A percentile compares a stretch with the other conserved stretches of the same genome.
phyloP scores from a whole-genome alignment of 2,329 filamentous ascomycete genomes.

The Scedosporium minutisporum region DNA sequence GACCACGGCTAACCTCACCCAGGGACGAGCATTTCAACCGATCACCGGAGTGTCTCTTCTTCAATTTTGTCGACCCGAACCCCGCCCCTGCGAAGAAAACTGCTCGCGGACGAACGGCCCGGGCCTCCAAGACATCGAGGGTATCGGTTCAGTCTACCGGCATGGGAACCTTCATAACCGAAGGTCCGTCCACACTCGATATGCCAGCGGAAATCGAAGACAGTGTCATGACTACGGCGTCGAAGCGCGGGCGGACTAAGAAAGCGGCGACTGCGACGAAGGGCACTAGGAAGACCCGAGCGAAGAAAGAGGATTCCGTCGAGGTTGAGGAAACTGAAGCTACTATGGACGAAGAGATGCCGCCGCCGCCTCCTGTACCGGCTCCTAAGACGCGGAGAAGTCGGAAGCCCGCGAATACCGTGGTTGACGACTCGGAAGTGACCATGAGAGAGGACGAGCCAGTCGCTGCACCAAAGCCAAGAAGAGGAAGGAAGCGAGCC shows the following conservation, averaged over 20 bases:
- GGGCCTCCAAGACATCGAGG: slow-evolving; percentile 61
- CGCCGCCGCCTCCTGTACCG: neutral
- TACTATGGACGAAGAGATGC: slow-evolving; percentile 14
- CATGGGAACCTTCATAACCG: slow-evolving; percentile 38
- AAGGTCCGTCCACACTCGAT: slow-evolving; percentile 33
- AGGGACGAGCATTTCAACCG: slow-evolving; percentile 81
- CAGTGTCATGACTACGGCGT: slow-evolving; percentile 49
- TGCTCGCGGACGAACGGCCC: slow-evolving; percentile 40
- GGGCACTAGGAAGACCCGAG: slow-evolving; percentile 17
- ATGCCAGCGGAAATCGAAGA: slow-evolving; percentile 43
- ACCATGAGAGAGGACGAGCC: neutral
- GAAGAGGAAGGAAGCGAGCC: slow-evolving; percentile 51
- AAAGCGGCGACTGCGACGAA: slow-evolving; percentile 40
- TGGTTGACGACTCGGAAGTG: slow-evolving; percentile 13
- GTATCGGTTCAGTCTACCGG: slow-evolving; percentile 48
- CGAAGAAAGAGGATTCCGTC: slow-evolving; percentile 10
- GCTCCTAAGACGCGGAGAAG: slow-evolving; percentile 4
- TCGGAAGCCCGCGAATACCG: slow-evolving; percentile 11
- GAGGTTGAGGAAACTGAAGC: slow-evolving; percentile 47
- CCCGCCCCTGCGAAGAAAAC: slow-evolving; percentile 42
- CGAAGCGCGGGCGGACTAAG: slow-evolving; percentile 39
- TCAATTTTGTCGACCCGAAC: slow-evolving; percentile 53
- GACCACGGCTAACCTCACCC: slow-evolving; percentile 11
- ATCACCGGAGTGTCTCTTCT: slow-evolving; percentile 74
- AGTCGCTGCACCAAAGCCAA: slow-evolving; percentile 20